These are phyloP conservation scores for Pyrenula massariospora DNA, from an alignment of 495 filamentous ascomycete genomes.

Conservation along the genomic window DNA sequence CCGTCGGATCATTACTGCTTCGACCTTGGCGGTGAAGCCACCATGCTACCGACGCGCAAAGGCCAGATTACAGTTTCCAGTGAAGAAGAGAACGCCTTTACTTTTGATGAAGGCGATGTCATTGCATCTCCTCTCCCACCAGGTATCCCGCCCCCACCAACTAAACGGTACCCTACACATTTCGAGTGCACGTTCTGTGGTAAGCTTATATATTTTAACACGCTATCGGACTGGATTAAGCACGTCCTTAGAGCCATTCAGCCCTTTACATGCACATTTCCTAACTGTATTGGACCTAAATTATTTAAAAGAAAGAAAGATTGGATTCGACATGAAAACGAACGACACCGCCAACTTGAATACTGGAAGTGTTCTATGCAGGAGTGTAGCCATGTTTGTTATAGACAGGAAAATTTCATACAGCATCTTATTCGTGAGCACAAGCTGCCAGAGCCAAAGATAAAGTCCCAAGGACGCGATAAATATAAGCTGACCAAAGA, in stretches of 20 bases:
- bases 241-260: constrained; percentile 93
- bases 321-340: constrained; percentile 94
- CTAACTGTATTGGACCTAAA: constrained; percentile 73
- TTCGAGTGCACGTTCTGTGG: constrained; percentile 93
- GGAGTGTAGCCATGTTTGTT: constrained; percentile 78
- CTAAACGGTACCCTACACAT: constrained; percentile 65
- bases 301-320: constrained; percentile 97
- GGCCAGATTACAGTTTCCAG: constrained; percentile 28
- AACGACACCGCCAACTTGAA: constrained; percentile 82
- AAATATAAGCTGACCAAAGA: constrained; percentile 30
- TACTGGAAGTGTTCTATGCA: constrained; percentile 80
- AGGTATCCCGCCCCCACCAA: constrained; percentile 75
- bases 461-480: constrained; percentile 27
- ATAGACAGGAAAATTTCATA: constrained; percentile 88
- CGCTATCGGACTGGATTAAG: constrained; percentile 97
- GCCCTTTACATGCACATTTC: constrained; percentile 91
- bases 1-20: constrained; percentile 49
- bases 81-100: constrained; percentile 49
- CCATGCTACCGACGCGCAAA: constrained; percentile 29
- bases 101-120: constrained; percentile 54
- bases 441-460: constrained; percentile 70
- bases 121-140: constrained; percentile 60
- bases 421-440: constrained; percentile 93
- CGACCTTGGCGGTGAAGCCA: constrained; percentile 47
- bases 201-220: constrained; percentile 77